Percentiles rank a stretch among this genome's conserved stretches.
Conservation (phyloP, 495 filamentous ascomycete species). For the Cairneyella variabilis region DNA sequence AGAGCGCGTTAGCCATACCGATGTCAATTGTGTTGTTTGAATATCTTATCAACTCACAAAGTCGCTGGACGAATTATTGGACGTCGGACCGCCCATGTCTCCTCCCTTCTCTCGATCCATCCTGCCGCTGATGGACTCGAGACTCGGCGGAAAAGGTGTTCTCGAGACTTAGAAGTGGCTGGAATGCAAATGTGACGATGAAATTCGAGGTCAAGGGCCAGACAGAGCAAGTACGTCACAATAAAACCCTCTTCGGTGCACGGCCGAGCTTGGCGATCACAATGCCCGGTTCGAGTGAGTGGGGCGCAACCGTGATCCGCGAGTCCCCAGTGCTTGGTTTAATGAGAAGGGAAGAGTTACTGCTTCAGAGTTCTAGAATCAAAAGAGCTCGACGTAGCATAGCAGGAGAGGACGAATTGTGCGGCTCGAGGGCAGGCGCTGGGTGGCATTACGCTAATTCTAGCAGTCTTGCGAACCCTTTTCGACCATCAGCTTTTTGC, state of each 20-base stretch:
- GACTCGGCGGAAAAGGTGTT: not conserved
- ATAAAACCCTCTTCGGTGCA: not conserved
- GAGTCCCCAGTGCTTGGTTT: too few relatives aligned
- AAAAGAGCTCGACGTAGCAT: too few relatives aligned
- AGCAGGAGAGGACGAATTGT: too few relatives aligned
- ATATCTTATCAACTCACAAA: constrained; percentile 24
- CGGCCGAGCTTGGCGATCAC: constrained; percentile 1
- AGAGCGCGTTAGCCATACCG: not conserved
- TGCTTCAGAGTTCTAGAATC: constrained; percentile 10
- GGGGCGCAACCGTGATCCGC: not conserved
- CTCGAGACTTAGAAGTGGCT: not conserved
- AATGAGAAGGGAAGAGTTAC: not conserved
- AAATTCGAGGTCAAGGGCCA: not conserved
- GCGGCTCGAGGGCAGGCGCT: too few relatives aligned
- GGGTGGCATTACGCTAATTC: too few relatives aligned
- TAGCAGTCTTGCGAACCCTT: too few relatives aligned
- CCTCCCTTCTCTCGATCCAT: constrained; percentile 22
- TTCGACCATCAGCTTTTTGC: too few relatives aligned
- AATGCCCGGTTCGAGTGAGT: not conserved
- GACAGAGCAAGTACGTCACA: not conserved
- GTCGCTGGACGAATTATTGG: constrained; percentile 30
- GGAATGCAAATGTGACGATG: not conserved
- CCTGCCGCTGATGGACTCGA: not conserved
- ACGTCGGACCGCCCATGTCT: constrained; percentile 21
- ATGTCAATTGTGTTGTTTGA: not conserved